These are phyloP conservation scores for Hippophae tibetana DNA, from an alignment of 306 rosid species.

Conservation along the genomic window DNA sequence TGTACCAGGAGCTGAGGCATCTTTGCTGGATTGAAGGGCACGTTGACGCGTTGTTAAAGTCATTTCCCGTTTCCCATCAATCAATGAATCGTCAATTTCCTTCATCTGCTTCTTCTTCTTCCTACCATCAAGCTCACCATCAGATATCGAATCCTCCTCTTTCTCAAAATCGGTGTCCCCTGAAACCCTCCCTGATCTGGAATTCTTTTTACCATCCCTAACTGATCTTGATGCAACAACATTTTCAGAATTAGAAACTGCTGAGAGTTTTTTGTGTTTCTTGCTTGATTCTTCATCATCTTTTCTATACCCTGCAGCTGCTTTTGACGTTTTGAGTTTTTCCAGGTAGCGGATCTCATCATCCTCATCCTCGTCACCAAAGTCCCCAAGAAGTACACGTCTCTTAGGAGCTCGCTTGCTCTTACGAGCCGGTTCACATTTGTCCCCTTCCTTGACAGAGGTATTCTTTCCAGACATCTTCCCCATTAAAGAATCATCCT, in stretches of 20 bases:
- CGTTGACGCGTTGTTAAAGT: constrained; percentile 80
- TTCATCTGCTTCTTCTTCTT: constrained; percentile 68
- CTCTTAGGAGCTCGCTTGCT: constrained; percentile 74
- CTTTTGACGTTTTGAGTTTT: constrained; percentile 73
- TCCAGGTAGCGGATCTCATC: constrained; percentile 88
- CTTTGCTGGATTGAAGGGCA: constrained; percentile 87
- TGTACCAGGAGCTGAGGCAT: constrained; percentile 50
- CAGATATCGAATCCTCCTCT: constrained; percentile 65
- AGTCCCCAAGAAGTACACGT: constrained; percentile 62
- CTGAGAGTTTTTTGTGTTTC: constrained; percentile 72
- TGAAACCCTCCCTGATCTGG: constrained; percentile 21
- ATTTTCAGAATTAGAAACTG: constrained; percentile 58
- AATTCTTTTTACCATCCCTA: constrained; percentile 36
- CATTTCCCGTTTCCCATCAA: constrained; percentile 64
- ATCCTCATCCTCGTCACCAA: constrained; percentile 58
- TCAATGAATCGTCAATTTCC: constrained; percentile 62
- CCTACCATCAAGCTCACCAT: constrained; percentile 60
- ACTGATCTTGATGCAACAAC: constrained; percentile 30
- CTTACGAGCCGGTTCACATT: constrained; percentile 62
- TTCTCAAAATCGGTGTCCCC: constrained; percentile 47
- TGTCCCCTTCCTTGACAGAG: constrained; percentile 44
- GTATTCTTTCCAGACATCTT: constrained; percentile 42
- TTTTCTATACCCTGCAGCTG: constrained; percentile 41
- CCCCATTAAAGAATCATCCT: constrained; percentile 52
- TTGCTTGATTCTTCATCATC: constrained; percentile 70